Conservation (phyloP, 1,284 basidiomycete species). For the Apiotrichum laibachii region DNA sequence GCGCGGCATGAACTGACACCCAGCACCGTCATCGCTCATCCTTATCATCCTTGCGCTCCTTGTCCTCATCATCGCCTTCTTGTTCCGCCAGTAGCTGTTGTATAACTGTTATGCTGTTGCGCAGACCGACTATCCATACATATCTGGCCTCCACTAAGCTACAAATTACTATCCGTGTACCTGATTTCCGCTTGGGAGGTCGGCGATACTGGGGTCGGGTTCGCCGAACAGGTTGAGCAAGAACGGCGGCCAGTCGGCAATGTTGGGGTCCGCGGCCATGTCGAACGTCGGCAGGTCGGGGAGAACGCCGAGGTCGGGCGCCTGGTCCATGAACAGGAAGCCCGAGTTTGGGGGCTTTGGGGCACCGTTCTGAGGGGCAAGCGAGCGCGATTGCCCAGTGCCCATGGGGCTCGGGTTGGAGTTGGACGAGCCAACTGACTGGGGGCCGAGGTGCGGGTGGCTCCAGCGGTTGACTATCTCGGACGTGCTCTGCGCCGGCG, state of each 20-base stretch:
- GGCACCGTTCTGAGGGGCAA: background rate
- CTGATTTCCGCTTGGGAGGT: too few relatives aligned
- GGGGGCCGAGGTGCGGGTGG: background rate
- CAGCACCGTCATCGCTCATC: constrained; percentile 5
- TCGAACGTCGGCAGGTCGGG: constrained; percentile 17
- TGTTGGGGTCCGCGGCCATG: constrained; percentile 7
- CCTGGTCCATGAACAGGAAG: constrained; percentile 18
- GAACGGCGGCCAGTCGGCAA: constrained; percentile 25
- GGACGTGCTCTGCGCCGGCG: background rate
- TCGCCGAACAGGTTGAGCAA: constrained; percentile 23
- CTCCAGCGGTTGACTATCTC: constrained; percentile 4
- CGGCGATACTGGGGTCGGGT: background rate
- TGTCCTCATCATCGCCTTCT: constrained; percentile 8
- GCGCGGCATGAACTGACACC: constrained; percentile 3
- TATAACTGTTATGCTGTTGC: constrained; percentile 2
- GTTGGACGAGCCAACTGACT: background rate
- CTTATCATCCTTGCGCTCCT: constrained; percentile 9
- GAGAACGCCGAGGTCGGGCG: constrained; percentile 15
- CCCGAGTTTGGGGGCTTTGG: background rate
- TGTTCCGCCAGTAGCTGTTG: constrained; percentile 2
- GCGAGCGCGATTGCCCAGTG: background rate
- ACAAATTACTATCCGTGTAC: too few relatives aligned
- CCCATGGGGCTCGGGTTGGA: background rate
- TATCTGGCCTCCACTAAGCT: too few relatives aligned
- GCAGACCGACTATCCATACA: background rate